Evolutionary conservation across 1,284 basidiomycete genomes (phyloP).

Genomic region (Leccinum angustisporum): DNA sequence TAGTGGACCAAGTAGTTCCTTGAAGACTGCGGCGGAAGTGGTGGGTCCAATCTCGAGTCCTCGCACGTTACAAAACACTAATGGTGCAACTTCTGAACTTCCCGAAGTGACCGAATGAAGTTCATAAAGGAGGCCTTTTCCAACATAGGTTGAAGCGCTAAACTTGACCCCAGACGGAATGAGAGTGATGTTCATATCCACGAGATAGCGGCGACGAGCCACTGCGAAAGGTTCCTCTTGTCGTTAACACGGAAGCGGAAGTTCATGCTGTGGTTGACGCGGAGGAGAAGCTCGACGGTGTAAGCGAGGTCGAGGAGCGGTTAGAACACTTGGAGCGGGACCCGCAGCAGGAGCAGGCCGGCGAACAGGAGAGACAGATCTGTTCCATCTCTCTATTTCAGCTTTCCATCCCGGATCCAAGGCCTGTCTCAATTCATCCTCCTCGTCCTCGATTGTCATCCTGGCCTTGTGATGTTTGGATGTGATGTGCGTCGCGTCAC

Average conservation of each 20-base stretch:
- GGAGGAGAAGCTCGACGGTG: slow-evolving; percentile 17
- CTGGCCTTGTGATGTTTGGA: slow-evolving; percentile 25
- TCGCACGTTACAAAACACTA: slow-evolving; percentile 33
- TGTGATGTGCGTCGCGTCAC: slow-evolving; percentile 27
- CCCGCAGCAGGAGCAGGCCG: slow-evolving; percentile 8
- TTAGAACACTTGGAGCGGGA: neutral
- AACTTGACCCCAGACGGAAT: slow-evolving; percentile 54
- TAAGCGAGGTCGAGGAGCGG: slow-evolving; percentile 14
- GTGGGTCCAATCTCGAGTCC: slow-evolving; percentile 43
- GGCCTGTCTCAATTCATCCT: slow-evolving; percentile 43
- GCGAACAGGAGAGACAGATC: slow-evolving; percentile 17
- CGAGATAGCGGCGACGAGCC: slow-evolving; percentile 18
- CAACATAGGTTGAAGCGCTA: slow-evolving; percentile 48
- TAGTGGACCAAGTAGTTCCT: slow-evolving; percentile 41
- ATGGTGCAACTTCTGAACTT: slow-evolving; percentile 24
- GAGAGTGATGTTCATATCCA: slow-evolving; percentile 51
- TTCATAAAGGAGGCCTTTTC: slow-evolving; percentile 56
- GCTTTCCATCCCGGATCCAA: slow-evolving; percentile 42
- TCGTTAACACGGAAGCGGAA: slow-evolving; percentile 13
- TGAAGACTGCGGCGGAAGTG: slow-evolving; percentile 41
- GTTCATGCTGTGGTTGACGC: slow-evolving; percentile 10
- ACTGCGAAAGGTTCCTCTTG: slow-evolving; percentile 5
- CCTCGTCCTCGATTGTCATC: slow-evolving; percentile 39
- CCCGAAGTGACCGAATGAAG: slow-evolving; percentile 43
- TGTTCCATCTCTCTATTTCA: slow-evolving; percentile 36